phyloP scores from a whole-genome alignment of 2,329 filamentous ascomycete genomes.

The Thermomyces lanuginosus region DNA sequence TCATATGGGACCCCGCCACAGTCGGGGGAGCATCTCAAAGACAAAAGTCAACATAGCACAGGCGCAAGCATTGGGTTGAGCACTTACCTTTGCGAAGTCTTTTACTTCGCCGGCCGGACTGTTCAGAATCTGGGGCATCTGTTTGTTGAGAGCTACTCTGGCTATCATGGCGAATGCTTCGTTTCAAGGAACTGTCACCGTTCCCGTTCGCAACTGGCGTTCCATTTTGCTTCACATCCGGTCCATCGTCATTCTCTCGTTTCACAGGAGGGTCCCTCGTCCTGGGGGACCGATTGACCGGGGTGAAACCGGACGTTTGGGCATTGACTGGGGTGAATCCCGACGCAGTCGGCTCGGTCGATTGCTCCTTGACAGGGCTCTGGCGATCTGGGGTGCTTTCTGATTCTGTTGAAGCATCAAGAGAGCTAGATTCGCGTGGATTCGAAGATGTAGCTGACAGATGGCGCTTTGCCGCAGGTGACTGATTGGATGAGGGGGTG shows the following conservation, averaged over 20 bases:
- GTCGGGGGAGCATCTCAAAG: constrained; percentile 46
- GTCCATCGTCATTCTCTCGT: constrained; percentile 37
- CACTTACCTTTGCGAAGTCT: constrained; percentile 68
- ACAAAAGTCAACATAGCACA: constrained; percentile 2
- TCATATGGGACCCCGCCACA: constrained; percentile 94
- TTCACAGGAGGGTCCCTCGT: constrained; percentile 29
- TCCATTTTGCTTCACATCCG: constrained; percentile 13
- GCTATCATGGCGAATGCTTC: constrained; percentile 50
- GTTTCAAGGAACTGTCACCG: constrained; percentile 49
- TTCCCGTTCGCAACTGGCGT: constrained; percentile 38
- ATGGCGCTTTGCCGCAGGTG: constrained; percentile 46
- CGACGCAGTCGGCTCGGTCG: constrained; percentile 24
- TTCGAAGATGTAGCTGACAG: constrained; percentile 28
- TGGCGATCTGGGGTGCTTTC: constrained; percentile 18
- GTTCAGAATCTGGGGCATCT: constrained; percentile 40
- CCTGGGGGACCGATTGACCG: constrained; percentile 37
- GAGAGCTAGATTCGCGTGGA: constrained; percentile 38
- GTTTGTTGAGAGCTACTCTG: constrained; percentile 25
- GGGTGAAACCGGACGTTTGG: constrained; percentile 37
- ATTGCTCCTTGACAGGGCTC: constrained; percentile 20
- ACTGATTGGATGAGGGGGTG: constrained; percentile 59
- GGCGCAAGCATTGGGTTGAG: not conserved
- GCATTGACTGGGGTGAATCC: constrained; percentile 62
- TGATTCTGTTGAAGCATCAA: constrained; percentile 37
- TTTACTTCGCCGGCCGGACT: constrained; percentile 70